Evolutionary conservation across 1,284 basidiomycete genomes (phyloP), one percentile per base, ranked within the genome.

Genomic region (Malassezia sp.): DNA sequence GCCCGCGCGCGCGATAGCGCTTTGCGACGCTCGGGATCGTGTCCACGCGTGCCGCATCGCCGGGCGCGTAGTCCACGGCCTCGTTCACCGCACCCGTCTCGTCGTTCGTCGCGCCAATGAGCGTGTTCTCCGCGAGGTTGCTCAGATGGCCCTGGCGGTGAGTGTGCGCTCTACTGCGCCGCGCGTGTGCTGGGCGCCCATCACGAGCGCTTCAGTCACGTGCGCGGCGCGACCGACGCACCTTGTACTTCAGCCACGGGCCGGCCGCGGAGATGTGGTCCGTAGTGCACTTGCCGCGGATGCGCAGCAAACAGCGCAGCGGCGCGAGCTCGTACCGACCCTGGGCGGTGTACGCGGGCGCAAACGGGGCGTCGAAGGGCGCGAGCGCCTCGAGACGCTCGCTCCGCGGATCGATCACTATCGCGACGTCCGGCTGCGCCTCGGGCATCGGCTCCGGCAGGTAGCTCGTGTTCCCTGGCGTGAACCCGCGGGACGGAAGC

Each of bases 201-300:
- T 36, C 27, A 14, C 5, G 41, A 3, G 7, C 9, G 11, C 9
- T 6, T 37, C 20, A 7, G 15, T 17, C n/a, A n/a, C n/a, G n/a
- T n/a, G n/a, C n/a, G n/a, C n/a, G n/a, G n/a, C n/a, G n/a, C n/a
- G n/a, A n/a, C n/a, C n/a, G n/a, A n/a, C n/a, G n/a, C n/a, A n/a
- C n/a, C 49, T 70, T 97, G 76, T 93, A 99, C 75, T 96, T 96
- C 57, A 97, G 75, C 93, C 93, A 97, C 1, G 66, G 66, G n/a
- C 66, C 66, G 8, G 66, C 66, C 31, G 66, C 66, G 18, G 53
- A 57, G 42, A 69, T 69, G 60, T 67, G 63, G 51, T 99, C 93
- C 22, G 93, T 99, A 14, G 91, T 97, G 73, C 91, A 97, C 74
- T 99, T 97, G 37, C 93, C 93, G 57, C 85, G 76, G 14, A 97